Conservation (phyloP, 257 asterid genomes). For the Parsonsia alboflavescens region DNA sequence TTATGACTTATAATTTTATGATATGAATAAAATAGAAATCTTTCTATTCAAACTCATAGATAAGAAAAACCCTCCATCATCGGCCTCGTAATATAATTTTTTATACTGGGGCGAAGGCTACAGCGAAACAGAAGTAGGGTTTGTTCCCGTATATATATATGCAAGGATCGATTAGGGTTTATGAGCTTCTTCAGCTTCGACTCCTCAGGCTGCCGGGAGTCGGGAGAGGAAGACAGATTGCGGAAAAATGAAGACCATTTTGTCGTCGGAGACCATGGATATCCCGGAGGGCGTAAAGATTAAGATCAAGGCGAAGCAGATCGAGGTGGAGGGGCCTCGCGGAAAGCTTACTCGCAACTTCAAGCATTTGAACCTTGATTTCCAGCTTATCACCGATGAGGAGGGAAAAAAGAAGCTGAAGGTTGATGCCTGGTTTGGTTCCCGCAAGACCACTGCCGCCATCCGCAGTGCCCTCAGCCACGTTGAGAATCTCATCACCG, state of each 20-base stretch:
- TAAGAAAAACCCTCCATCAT: too few species aligned
- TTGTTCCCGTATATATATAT: too few species aligned
- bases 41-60: too few species aligned
- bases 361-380: constrained; percentile 75
- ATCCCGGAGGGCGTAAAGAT: constrained; percentile 70
- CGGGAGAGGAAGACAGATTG: too few species aligned
- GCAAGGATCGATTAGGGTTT: too few species aligned
- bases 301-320: constrained; percentile 64
- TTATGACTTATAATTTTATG: too few species aligned
- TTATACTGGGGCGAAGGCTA: too few species aligned
- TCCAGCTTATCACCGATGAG: constrained; percentile 63
- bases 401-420: constrained; percentile 65
- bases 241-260: constrained; percentile 54
- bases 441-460: constrained; percentile 73
- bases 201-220: too few species aligned
- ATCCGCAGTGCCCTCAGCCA: constrained; percentile 84
- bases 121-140: too few species aligned
- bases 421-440: constrained; percentile 81
- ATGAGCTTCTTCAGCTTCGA: too few species aligned
- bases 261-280: constrained; percentile 71
- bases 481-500: constrained; percentile 60
- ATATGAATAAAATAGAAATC: too few species aligned
- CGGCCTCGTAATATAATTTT: too few species aligned
- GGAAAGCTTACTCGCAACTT: constrained; percentile 61
- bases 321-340: constrained; percentile 78